These are phyloP conservation scores for Sordariomycetes sp. DNA, from an alignment of 2,329 filamentous ascomycete genomes.

Conservation along the genomic window DNA sequence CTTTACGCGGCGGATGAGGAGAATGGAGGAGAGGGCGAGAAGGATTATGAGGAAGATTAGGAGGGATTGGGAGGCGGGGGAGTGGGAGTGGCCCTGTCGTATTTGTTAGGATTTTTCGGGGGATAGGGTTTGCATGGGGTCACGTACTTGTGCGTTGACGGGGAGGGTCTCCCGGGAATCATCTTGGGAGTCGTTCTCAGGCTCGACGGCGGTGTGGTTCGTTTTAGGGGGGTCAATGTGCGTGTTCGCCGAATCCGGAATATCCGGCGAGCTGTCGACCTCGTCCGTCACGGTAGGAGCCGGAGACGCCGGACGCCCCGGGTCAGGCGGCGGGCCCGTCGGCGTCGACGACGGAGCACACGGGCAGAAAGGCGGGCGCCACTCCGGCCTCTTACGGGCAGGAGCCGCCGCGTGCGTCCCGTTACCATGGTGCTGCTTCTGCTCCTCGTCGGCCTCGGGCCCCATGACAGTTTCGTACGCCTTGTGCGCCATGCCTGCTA, in stretches of 20 bases:
- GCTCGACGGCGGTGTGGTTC: background rate
- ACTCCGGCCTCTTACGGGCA: background rate
- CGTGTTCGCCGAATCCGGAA: background rate
- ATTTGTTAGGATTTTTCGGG: background rate
- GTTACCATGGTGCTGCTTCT: background rate
- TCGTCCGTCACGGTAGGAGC: background rate
- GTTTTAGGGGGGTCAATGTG: background rate
- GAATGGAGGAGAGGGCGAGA: constrained; percentile 9
- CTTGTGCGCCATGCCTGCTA: background rate
- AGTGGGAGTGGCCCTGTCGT: background rate
- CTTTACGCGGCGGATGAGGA: constrained; percentile 13
- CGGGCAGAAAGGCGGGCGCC: constrained; percentile 4
- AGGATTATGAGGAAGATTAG: constrained; percentile 13
- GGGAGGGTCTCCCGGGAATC: background rate
- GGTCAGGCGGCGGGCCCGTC: background rate
- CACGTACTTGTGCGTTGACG: background rate
- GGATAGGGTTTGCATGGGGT: background rate
- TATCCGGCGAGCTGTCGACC: background rate
- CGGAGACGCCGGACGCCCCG: background rate
- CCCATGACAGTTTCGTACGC: constrained; percentile 2
- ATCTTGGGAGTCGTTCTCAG: background rate
- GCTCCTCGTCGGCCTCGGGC: background rate
- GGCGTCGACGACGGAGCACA: background rate
- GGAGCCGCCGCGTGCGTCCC: background rate
- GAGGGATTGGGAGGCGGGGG: constrained; percentile 6